These are phyloP conservation scores for Arthroderma sp. DNA, from an alignment of 2,329 filamentous ascomycete species.

Conservation along the genomic window DNA sequence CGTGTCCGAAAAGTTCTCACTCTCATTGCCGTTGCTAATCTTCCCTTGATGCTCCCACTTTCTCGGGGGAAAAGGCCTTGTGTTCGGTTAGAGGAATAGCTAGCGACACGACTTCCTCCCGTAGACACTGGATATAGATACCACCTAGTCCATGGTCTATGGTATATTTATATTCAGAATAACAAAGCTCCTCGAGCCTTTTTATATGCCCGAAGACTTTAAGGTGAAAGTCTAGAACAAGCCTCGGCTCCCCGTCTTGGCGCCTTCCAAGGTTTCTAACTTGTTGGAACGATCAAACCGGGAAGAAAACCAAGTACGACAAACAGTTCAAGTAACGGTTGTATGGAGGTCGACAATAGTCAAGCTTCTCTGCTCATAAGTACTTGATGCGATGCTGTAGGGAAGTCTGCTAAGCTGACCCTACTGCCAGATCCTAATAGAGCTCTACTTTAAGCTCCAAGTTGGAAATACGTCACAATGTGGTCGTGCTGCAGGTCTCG, in stretches of 20 bases:
- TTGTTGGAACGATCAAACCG: background rate
- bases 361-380: too few relatives aligned
- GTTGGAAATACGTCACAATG: conserved; percentile 28
- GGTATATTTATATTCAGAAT: too few relatives aligned
- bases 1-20: background rate
- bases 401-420: background rate
- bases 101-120: background rate
- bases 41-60: background rate
- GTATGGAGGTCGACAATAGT: too few relatives aligned
- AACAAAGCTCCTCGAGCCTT: too few relatives aligned
- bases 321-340: too few relatives aligned
- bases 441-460: background rate
- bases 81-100: background rate
- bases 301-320: background rate
- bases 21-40: background rate
- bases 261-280: background rate
- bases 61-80: background rate
- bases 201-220: background rate
- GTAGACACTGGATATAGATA: background rate
- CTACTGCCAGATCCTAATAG: background rate
- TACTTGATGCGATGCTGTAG: background rate
- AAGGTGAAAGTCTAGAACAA: too few relatives aligned
- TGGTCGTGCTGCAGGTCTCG: conserved; percentile 54
- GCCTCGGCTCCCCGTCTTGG: too few relatives aligned
- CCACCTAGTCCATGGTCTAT: too few relatives aligned